Evolutionary conservation across 306 rosid genomes (phyloP).

Genomic region (Crotalaria pallida): DNA sequence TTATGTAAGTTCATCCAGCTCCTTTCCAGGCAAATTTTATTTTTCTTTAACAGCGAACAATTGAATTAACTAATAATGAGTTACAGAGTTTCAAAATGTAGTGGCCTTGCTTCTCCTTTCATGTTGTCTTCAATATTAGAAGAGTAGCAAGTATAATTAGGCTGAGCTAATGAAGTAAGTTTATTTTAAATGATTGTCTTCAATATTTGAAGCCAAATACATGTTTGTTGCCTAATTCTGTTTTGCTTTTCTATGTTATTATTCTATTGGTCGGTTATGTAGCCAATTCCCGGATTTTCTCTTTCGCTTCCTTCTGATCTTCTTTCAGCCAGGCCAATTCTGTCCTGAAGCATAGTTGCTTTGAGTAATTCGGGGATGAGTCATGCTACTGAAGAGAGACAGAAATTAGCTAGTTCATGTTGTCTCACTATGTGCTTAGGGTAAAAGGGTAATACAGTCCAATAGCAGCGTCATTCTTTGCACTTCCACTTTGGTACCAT

Average conservation of each 20-base stretch:
- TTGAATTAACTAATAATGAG: constrained; percentile 1
- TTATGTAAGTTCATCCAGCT: constrained; percentile 11
- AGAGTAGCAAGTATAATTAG: neutral
- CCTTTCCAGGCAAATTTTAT: neutral
- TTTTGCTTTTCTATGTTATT: neutral
- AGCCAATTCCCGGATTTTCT: neutral
- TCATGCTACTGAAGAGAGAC: neutral
- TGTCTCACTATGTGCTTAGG: neutral
- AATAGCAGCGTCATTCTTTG: neutral
- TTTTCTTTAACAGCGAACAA: neutral
- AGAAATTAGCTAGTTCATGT: neutral
- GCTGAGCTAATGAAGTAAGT: neutral
- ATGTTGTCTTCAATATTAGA: neutral
- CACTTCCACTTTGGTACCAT: neutral
- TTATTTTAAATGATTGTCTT: too few relatives aligned
- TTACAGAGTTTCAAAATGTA: neutral
- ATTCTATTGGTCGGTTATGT: neutral
- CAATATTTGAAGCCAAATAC: too few relatives aligned
- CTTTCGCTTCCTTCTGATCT: neutral
- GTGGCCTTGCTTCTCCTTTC: neutral
- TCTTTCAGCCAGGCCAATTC: constrained; percentile 4
- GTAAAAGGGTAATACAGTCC: neutral
- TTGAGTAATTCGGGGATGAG: neutral
- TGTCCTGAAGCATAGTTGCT: neutral
- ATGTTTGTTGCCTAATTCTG: neutral